Evolutionary conservation across 345 rosid genomes (phyloP).

Genomic region (Ailanthus altissimus): DNA sequence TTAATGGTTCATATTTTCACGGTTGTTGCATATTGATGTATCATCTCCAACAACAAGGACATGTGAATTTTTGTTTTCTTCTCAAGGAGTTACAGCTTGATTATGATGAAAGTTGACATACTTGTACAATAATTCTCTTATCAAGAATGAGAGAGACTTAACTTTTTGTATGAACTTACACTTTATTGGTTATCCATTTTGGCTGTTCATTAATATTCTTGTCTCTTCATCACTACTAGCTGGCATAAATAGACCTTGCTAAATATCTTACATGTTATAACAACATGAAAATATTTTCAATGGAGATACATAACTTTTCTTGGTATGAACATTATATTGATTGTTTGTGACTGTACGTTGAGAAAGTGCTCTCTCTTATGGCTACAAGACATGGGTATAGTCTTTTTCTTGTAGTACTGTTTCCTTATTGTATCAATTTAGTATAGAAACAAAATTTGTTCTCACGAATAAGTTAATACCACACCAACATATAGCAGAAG

Average conservation of each 20-base stretch:
- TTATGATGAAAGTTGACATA: too few relatives aligned
- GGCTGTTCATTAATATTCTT: neutral
- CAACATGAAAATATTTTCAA: neutral
- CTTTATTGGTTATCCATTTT: neutral
- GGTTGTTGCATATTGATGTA: neutral
- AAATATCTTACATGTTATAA: neutral
- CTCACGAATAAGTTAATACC: too few relatives aligned
- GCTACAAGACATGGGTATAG: neutral
- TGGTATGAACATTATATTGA: neutral
- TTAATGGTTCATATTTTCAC: neutral
- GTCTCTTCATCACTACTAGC: neutral
- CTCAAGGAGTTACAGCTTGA: neutral
- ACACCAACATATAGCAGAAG: too few relatives aligned
- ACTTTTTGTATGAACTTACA: neutral
- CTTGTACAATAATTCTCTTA: too few relatives aligned
- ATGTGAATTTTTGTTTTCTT: neutral
- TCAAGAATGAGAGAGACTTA: too few relatives aligned
- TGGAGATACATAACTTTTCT: neutral
- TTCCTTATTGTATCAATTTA: neutral
- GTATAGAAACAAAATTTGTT: too few relatives aligned
- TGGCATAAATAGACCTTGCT: neutral
- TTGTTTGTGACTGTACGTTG: neutral
- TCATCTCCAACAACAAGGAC: neutral
- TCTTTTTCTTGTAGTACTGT: neutral
- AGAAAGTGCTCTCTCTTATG: neutral